Evolutionary conservation across 805 yeast species (phyloP).

Genomic region (Kregervanrija fluxuum): DNA sequence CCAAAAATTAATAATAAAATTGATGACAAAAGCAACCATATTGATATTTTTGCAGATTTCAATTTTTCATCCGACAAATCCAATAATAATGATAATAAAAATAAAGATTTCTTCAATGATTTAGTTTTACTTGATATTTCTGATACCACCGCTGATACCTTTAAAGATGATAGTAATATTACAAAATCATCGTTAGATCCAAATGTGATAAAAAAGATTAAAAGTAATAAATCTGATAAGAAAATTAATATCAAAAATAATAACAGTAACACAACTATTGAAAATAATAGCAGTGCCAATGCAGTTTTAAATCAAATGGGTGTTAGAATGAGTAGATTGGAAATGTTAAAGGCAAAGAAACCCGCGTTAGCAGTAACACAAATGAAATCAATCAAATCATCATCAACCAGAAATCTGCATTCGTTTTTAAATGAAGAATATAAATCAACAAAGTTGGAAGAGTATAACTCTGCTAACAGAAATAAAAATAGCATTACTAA

Average conservation of each 20-base stretch:
- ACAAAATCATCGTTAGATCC: not conserved
- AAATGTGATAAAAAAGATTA: not conserved
- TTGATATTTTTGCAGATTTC: not conserved
- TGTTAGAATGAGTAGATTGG: slow-evolving; percentile 22
- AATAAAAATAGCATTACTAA: slow-evolving; percentile 1
- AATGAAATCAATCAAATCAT: slow-evolving; percentile 16
- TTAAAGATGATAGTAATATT: not conserved
- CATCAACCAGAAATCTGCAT: slow-evolving; percentile 23
- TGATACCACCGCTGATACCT: not conserved
- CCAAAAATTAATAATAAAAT: not conserved
- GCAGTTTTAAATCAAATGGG: slow-evolving; percentile 22
- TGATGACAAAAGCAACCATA: not conserved
- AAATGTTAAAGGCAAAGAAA: slow-evolving; percentile 7
- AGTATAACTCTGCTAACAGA: slow-evolving; percentile 8
- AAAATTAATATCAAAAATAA: too few relatives aligned
- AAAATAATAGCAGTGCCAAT: not conserved
- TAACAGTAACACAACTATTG: too few relatives aligned
- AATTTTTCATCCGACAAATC: too few relatives aligned
- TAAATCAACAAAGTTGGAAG: slow-evolving; percentile 13
- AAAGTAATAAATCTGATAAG: too few relatives aligned
- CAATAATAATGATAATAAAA: not conserved
- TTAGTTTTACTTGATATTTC: slow-evolving; percentile 2
- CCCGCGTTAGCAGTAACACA: not conserved
- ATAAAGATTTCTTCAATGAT: slow-evolving; percentile 1
- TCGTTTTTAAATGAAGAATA: slow-evolving; percentile 16